Base-by-base conservation (phyloP, 768 basidiomycete genomes). In the Mycena alexandri region DNA sequence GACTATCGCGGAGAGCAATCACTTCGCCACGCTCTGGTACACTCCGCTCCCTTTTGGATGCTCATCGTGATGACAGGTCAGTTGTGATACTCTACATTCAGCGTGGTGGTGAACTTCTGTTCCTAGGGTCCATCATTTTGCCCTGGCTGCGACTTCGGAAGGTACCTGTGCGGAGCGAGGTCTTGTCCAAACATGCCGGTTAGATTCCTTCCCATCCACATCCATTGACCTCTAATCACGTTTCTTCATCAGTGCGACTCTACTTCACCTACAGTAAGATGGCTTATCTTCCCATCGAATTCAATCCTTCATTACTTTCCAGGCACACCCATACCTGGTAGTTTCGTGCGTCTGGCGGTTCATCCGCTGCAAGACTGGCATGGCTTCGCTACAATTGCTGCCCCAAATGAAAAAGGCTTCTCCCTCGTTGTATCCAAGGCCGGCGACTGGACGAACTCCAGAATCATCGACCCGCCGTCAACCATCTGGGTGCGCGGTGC, bases 61-160 rank as follows among this genome's bases (percentile, higher is more conserved):
- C 80, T 87, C 19, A 73, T 83, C n/a, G 74, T 86, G 51, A 76
- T 89, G 74, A 87, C 86, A 48, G 74, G 83, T 82, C 47, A 42
- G 69, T n/a, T 70, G 11, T 48, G 43, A 48, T 29, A 19, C 34
- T 38, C 34, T 29, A 34, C 9, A 17, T 47, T 51, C 53, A 57
- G n/a, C 11, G 21, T 12, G 29, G 19, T 47, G 38, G 4, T 47
- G 1, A 66, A 24, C 38, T 19, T 56, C 19, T 38, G 2, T 24
- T 24, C 14, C 22, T 43, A 81, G 82, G 72, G 25, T 89, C 87
- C 21, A 86, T 89, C 63, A 81, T 86, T 51, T 75, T 87, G 17
- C 87, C 89, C n/a, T 90, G 89, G 89, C 36, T 82, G n/a, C 79
- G 86, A 50, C 81, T 90, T 5, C 82, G 87, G 62, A 86, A 87